Base-by-base conservation (phyloP, 2,329 filamentous ascomycete species). In the Trichoderma sp. region DNA sequence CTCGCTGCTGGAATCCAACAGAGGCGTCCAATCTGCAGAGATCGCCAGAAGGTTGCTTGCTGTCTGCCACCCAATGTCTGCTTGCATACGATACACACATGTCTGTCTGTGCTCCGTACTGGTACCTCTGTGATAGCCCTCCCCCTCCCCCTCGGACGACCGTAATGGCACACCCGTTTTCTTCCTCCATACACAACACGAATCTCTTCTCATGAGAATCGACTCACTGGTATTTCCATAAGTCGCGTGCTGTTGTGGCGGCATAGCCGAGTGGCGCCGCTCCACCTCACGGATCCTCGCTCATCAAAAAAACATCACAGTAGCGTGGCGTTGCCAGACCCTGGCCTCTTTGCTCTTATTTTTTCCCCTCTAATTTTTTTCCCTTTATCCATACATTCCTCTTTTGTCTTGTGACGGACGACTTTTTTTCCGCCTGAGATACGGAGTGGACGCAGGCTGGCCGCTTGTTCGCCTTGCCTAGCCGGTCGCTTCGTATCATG, bases 221-320 rank as follows among this genome's bases (percentile, higher is more conserved):
- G 34, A 23, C 43, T 62, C 66, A 53, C 59, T 62, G 66, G 39
- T 11, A 39, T 62, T 62, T 28, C 7, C 26, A 8, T 34, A 53
- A 63, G 69, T 71, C 69, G 62, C 62, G 69, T 67, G 69, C 68
- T 64, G 47, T 36, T 71, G 69, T 58, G 63, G 63, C 69, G 69
- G 63, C 50, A 55, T 67, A 55, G 69, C 69, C 69, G 69, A 71
- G 63, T 59, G 69, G 69, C 58, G 68, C 68, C 32, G 20, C 69
- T 67, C 69, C 69, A 64, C 59, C 30, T 17, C 39, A 55, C 63
- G 69, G 62, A 57, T 62, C 69, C 55, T 71, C 69, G 69, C 69
- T 71, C 50, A 59, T 65, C 43, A 70, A 57, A 61, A 61, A 26
- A 47, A 32, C 43, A 68, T 32, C 6, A 43, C 36, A n/a, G 39